A percentile compares a stretch with the other conserved stretches of the same genome.
Conservation (phyloP, 768 basidiomycete species). For the Boletus vermiculosoides region DNA sequence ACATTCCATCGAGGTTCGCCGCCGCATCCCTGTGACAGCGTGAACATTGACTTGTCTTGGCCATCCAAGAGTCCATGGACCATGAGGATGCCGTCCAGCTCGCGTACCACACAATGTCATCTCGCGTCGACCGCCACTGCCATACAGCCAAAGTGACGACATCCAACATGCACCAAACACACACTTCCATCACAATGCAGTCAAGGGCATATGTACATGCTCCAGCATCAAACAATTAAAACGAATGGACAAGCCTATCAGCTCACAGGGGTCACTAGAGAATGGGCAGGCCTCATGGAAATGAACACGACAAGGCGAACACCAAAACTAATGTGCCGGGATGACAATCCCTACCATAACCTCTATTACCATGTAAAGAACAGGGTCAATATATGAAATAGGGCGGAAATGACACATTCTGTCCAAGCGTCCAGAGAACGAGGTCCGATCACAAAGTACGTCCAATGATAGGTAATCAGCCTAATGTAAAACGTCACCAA, state of each 20-base stretch:
- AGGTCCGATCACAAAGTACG: conserved; percentile 20
- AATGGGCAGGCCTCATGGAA: neutral
- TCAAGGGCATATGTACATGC: neutral
- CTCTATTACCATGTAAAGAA: neutral
- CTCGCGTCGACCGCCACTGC: neutral
- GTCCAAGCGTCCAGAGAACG: conserved; percentile 20
- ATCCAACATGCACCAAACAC: neutral
- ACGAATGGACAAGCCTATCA: conserved; percentile 2
- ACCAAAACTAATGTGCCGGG: neutral
- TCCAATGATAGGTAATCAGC: conserved; percentile 8
- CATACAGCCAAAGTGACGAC: neutral
- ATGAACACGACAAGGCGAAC: neutral
- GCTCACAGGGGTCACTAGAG: neutral
- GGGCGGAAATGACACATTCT: conserved; percentile 6
- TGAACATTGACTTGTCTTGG: neutral
- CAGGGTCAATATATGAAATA: conserved; percentile 1
- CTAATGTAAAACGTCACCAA: conserved; percentile 19
- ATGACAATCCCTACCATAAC: neutral
- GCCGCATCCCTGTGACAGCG: neutral
- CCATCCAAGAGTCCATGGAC: neutral
- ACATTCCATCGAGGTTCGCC: neutral
- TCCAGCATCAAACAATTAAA: conserved; percentile 1
- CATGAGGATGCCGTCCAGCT: neutral
- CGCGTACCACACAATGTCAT: neutral
- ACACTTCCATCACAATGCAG: neutral